Base-by-base conservation (phyloP, 1,284 basidiomycete species). In the Pseudozyma sp. region DNA sequence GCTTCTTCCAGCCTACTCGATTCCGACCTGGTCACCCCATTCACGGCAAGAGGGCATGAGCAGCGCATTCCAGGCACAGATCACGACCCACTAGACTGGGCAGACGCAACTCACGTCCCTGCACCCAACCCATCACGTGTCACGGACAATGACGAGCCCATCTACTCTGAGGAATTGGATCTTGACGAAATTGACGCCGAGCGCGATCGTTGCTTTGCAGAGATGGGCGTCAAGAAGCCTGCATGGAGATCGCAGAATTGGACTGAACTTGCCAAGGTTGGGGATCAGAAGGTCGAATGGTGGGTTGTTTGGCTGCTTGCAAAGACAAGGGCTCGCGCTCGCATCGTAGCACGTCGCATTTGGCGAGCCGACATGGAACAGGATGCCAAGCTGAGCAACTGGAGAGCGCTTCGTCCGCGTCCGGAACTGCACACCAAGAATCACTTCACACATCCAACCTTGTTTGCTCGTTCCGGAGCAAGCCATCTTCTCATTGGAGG, bases 371-470 rank as follows among this genome's bases (percentile, higher is more conserved):
- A 63, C 36, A 54, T 18, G n/a, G 44, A 53, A 8, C 42, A 42
- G 31, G 67, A 67, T 36, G 50, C 59, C 25, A 58, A 57, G 42
- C 60, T 67, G 9, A 52, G 62, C 43, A 53, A 9, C 35, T 75
- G 67, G 72, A 55, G 63, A 19, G 59, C 63, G 1, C 50, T 77
- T 19, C 65, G 64, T 12, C 72, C 72, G 3, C 68, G 62, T 3
- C 62, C 70, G 21, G 65, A 69, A 53, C 60, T 68, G 35, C 54
- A 70, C 42, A 68, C 72, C 42, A 78, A 70, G 45, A 74, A 78
- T 49, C 76, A 78, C 52, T 78, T 78, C 35, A 74, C 63, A 0
- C 77, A 78, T 35, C 77, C 77, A 4, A 72, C 76, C 12, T 67
- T 78, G 55, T 78, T 74, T 58, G 77, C 77, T 11, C 58, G 77